Conservation (phyloP, 2,329 filamentous ascomycete species). For the Simplicillium aogashimaense region DNA sequence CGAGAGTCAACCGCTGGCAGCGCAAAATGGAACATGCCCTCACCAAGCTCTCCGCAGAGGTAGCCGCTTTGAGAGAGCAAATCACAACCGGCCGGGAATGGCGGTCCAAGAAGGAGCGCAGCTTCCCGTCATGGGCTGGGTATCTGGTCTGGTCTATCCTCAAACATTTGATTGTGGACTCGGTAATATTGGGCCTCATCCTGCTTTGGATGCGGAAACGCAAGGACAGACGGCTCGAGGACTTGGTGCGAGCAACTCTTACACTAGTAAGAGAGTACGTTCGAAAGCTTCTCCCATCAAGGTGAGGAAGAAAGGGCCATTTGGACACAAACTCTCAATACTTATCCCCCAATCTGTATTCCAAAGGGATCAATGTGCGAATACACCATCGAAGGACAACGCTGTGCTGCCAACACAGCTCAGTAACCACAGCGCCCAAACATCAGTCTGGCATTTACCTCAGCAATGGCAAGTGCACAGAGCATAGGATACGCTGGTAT, state of each 20-base stretch:
- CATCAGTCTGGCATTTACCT: too few species aligned
- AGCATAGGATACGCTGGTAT: too few species aligned
- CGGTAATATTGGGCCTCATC: slow-evolving; percentile 53
- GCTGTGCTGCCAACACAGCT: too few species aligned
- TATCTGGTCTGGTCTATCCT: slow-evolving; percentile 60
- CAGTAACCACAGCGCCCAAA: too few species aligned
- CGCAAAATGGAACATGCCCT: slow-evolving; percentile 76
- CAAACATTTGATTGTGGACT: slow-evolving; percentile 67
- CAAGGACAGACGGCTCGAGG: slow-evolving; percentile 63
- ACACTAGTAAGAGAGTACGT: slow-evolving; percentile 47
- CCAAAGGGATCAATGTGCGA: too few species aligned
- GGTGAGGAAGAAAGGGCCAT: too few species aligned
- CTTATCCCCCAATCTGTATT: too few species aligned
- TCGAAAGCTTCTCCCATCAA: slow-evolving; percentile 46
- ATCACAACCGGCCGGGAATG: slow-evolving; percentile 69
- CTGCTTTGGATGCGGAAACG: slow-evolving; percentile 63
- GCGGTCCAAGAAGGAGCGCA: slow-evolving; percentile 53
- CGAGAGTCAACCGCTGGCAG: slow-evolving; percentile 54
- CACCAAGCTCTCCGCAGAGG: slow-evolving; percentile 82
- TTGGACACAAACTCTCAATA: too few species aligned
- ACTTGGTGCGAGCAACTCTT: slow-evolving; percentile 58
- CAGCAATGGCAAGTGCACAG: too few species aligned
- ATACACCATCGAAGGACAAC: too few species aligned
- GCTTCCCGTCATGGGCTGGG: slow-evolving; percentile 57
- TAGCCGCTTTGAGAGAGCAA: slow-evolving; percentile 86